Percentiles rank a stretch among this genome's conserved stretches.
Conservation (phyloP, 805 yeast genomes). For the Danielozyma ontarioensis region DNA sequence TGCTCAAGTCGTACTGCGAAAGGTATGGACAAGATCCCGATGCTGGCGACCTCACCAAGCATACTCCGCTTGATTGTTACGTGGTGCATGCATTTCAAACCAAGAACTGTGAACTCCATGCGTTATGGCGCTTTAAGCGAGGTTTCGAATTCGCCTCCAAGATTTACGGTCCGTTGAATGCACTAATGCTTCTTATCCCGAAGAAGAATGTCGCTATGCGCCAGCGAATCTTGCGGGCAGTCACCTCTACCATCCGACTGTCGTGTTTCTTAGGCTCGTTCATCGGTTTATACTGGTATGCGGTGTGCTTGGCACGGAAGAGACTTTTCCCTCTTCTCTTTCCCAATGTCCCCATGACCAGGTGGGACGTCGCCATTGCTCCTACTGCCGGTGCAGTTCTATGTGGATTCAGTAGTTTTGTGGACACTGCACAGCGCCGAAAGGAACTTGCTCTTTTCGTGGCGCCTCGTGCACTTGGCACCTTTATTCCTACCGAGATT, state of each 20-base stretch:
- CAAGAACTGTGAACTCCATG: conserved; percentile 41
- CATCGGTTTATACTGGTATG: conserved; percentile 42
- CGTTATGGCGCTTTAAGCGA: conserved; percentile 38
- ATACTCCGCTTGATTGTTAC: conserved; percentile 34
- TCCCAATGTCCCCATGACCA: conserved; percentile 27
- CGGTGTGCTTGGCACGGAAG: conserved; percentile 40
- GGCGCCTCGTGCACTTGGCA: conserved; percentile 36
- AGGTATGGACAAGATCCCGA: conserved; percentile 29
- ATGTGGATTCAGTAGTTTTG: conserved; percentile 38
- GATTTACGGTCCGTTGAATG: conserved; percentile 39
- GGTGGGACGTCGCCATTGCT: conserved; percentile 35
- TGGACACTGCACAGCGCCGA: conserved; percentile 36
- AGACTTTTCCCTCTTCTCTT: conserved; percentile 34
- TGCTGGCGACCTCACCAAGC: conserved; percentile 19
- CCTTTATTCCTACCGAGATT: conserved; percentile 23
- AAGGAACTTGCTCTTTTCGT: conserved; percentile 46
- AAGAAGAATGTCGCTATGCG: conserved; percentile 10
- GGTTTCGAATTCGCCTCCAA: conserved; percentile 38
- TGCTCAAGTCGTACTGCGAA: conserved; percentile 25
- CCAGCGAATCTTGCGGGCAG: conserved; percentile 13
- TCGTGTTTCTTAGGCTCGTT: conserved; percentile 40
- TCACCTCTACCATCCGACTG: conserved; percentile 30
- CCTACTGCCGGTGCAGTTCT: conserved; percentile 36
- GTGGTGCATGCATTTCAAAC: conserved; percentile 37
- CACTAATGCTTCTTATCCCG: conserved; percentile 20